Evolutionary conservation across 2,329 filamentous ascomycete species (phyloP).

Genomic region (Talaromyces sp.): DNA sequence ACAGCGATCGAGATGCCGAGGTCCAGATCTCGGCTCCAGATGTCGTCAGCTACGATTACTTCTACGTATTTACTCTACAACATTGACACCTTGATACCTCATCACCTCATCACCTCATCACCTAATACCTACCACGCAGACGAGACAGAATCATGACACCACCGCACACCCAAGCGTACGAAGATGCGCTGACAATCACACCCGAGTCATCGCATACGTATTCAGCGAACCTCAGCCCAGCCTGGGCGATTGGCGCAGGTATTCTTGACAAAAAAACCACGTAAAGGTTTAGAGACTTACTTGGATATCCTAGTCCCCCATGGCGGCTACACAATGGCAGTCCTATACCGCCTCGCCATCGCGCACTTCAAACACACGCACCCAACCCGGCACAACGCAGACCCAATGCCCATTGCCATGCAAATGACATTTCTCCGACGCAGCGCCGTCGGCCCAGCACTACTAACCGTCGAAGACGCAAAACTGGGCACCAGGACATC

Average conservation of each 20-base stretch:
- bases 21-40: neutral
- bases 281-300: neutral
- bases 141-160: constrained; percentile 3
- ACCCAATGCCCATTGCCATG: constrained; percentile 57
- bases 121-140: neutral
- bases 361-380: constrained; percentile 57
- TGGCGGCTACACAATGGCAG: constrained; percentile 63
- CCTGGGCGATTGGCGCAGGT: constrained; percentile 65
- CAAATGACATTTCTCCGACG: constrained; percentile 63
- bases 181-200: constrained; percentile 32
- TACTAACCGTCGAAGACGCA: constrained; percentile 55
- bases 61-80: neutral
- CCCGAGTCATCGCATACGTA: constrained; percentile 52
- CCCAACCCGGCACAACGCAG: constrained; percentile 43
- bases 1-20: neutral
- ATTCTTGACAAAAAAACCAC: neutral
- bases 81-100: neutral
- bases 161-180: constrained; percentile 26
- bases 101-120: neutral
- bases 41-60: neutral
- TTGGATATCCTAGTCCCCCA: constrained; percentile 54
- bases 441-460: constrained; percentile 54
- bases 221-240: constrained; percentile 48
- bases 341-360: constrained; percentile 55
- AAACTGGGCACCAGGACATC: constrained; percentile 62